Evolutionary conservation across 306 rosid species (phyloP).

Genomic region (Medicago ruthenica): DNA sequence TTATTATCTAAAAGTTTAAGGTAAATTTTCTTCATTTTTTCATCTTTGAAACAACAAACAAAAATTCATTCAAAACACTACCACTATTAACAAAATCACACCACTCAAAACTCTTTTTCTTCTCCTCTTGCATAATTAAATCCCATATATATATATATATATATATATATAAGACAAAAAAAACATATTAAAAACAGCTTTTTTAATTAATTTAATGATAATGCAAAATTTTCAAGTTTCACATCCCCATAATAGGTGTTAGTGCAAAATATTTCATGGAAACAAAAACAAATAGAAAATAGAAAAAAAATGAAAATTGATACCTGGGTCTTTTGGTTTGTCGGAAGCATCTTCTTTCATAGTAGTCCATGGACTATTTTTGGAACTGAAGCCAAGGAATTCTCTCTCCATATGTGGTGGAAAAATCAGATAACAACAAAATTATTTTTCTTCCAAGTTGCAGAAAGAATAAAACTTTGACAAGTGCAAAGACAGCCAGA

Average conservation of each 20-base stretch:
- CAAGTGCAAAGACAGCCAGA: not conserved
- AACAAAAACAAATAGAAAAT: not conserved
- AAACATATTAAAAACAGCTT: too few species aligned
- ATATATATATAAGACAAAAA: too few species aligned
- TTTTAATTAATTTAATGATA: not conserved
- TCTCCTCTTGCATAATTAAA: not conserved
- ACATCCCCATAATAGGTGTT: not conserved
- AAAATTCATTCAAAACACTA: not conserved
- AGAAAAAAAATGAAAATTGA: not conserved
- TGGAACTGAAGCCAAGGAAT: constrained; percentile 68
- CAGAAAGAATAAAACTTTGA: constrained; percentile 5
- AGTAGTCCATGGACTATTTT: constrained; percentile 39
- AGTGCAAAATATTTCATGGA: not conserved
- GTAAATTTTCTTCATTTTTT: not conserved
- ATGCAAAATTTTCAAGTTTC: constrained; percentile 25
- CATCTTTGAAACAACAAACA: not conserved
- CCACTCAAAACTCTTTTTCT: constrained; percentile 13
- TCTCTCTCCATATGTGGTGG: constrained; percentile 67
- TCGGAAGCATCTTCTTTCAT: constrained; percentile 50
- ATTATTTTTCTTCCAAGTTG: not conserved
- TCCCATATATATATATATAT: not conserved
- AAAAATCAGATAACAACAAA: constrained; percentile 38
- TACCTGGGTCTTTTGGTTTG: constrained; percentile 62
- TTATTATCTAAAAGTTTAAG: not conserved
- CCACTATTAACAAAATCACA: constrained; percentile 7